These are phyloP conservation scores for Colletotrichum salicis DNA, from an alignment of 2,329 filamentous ascomycete species.

Conservation along the genomic window DNA sequence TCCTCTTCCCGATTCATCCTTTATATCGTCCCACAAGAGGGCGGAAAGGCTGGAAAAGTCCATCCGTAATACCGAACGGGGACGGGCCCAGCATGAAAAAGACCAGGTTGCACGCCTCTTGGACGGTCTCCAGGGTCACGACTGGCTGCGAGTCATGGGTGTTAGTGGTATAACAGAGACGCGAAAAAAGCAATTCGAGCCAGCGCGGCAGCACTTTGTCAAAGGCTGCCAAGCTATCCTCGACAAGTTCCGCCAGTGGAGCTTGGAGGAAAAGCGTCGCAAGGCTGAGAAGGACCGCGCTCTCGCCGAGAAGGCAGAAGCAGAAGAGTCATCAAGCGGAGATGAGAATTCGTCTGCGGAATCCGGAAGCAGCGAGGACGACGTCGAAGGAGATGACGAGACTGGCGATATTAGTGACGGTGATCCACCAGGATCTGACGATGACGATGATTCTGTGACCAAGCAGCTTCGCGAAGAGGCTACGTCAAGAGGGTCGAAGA, in stretches of 20 bases:
- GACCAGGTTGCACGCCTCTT: conserved; percentile 74
- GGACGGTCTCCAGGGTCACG: conserved; percentile 86
- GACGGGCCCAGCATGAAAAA: conserved; percentile 73
- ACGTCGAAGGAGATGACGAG: conserved; percentile 45
- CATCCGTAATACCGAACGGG: conserved; percentile 72
- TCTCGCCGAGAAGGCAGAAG: conserved; percentile 59
- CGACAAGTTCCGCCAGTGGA: conserved; percentile 89
- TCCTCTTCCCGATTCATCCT: conserved; percentile 66
- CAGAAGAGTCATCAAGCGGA: conserved; percentile 34
- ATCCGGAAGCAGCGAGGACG: conserved; percentile 47
- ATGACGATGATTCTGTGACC: conserved; percentile 75
- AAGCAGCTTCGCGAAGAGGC: conserved; percentile 82
- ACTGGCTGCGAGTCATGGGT: conserved; percentile 94
- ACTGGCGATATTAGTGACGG: conserved; percentile 41
- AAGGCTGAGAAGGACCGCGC: conserved; percentile 80
- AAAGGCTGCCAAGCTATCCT: conserved; percentile 83
- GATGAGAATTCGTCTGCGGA: conserved; percentile 33
- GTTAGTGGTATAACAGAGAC: conserved; percentile 86
- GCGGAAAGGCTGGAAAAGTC: conserved; percentile 70
- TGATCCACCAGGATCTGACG: conserved; percentile 66
- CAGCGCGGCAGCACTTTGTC: conserved; percentile 86
- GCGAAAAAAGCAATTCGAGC: conserved; percentile 87
- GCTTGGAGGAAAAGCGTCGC: conserved; percentile 85
- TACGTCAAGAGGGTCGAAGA: conserved; percentile 54
- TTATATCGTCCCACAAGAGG: conserved; percentile 65